Conservation (phyloP, 2,329 filamentous ascomycete species). For the Verticillium isaacii region DNA sequence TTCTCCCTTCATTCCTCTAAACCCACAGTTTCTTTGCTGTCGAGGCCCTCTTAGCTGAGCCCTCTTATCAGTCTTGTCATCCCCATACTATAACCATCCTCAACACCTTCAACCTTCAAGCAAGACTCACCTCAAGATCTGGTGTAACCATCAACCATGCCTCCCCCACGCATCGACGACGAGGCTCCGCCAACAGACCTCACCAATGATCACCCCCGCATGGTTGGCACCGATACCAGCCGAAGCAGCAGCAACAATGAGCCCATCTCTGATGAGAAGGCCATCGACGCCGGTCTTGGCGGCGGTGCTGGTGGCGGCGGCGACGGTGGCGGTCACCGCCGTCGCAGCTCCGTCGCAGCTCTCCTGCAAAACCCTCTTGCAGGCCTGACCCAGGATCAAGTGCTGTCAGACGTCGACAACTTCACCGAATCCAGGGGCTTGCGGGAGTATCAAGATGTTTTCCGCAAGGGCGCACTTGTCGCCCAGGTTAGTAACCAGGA, state of each 20-base stretch:
- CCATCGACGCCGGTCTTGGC: background rate
- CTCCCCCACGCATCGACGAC: constrained; percentile 16
- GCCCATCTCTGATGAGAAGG: constrained; percentile 3
- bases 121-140: background rate
- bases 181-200: constrained; percentile 15
- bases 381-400: constrained; percentile 21
- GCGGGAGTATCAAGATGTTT: constrained; percentile 32
- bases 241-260: constrained; percentile 16
- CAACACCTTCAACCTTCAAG: background rate
- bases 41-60: background rate
- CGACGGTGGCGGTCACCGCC: background rate
- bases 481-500: constrained; percentile 37
- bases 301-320: background rate
- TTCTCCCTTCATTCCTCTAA: background rate
- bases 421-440: constrained; percentile 31
- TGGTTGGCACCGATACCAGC: constrained; percentile 9
- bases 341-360: constrained; percentile 17
- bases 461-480: constrained; percentile 46
- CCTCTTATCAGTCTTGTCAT: background rate
- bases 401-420: constrained; percentile 27
- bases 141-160: constrained; percentile 14
- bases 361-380: constrained; percentile 24
- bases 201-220: constrained; percentile 4
- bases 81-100: background rate
- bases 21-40: background rate